Evolutionary conservation across 2,329 filamentous ascomycete species (phyloP).

Genomic region (Sclerotinia glacialis): DNA sequence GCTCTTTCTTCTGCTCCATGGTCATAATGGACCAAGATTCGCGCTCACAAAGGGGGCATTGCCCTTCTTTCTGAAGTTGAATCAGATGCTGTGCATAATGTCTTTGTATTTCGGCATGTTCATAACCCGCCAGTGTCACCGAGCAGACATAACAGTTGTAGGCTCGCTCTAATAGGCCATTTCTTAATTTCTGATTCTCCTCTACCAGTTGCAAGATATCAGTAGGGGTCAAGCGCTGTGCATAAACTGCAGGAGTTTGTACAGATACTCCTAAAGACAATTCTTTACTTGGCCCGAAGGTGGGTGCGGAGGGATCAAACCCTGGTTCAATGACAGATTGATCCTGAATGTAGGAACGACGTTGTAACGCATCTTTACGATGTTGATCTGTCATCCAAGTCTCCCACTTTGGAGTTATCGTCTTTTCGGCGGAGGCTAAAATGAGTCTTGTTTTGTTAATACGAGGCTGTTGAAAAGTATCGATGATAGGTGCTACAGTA

Average conservation of each 20-base stretch:
- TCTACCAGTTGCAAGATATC: slow-evolving; percentile 28
- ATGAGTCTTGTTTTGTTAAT: slow-evolving; percentile 29
- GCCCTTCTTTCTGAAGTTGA: slow-evolving; percentile 26
- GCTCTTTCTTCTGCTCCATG: slow-evolving; percentile 28
- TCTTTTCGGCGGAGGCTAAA: slow-evolving; percentile 22
- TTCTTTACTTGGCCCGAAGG: slow-evolving; percentile 27
- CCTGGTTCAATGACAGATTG: slow-evolving; percentile 35
- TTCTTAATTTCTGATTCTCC: slow-evolving; percentile 32
- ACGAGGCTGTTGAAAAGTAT: slow-evolving; percentile 9
- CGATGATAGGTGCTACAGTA: neutral
- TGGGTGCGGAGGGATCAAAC: slow-evolving; percentile 28
- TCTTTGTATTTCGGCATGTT: slow-evolving; percentile 24
- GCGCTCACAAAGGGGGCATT: slow-evolving; percentile 33
- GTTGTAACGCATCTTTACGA: slow-evolving; percentile 28
- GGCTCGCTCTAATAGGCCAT: slow-evolving; percentile 30
- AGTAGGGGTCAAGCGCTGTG: slow-evolving; percentile 31
- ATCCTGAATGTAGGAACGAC: slow-evolving; percentile 28
- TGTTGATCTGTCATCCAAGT: slow-evolving; percentile 29
- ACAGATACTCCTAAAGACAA: slow-evolving; percentile 24
- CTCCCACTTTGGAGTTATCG: slow-evolving; percentile 24
- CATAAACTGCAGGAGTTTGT: slow-evolving; percentile 30
- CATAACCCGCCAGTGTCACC: slow-evolving; percentile 24
- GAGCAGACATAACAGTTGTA: slow-evolving; percentile 30
- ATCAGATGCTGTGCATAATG: slow-evolving; percentile 30
- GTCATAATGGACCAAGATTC: slow-evolving; percentile 30